These are phyloP conservation scores for Beauveria medogensis DNA, from an alignment of 2,329 filamentous ascomycete genomes.

Conservation along the genomic window DNA sequence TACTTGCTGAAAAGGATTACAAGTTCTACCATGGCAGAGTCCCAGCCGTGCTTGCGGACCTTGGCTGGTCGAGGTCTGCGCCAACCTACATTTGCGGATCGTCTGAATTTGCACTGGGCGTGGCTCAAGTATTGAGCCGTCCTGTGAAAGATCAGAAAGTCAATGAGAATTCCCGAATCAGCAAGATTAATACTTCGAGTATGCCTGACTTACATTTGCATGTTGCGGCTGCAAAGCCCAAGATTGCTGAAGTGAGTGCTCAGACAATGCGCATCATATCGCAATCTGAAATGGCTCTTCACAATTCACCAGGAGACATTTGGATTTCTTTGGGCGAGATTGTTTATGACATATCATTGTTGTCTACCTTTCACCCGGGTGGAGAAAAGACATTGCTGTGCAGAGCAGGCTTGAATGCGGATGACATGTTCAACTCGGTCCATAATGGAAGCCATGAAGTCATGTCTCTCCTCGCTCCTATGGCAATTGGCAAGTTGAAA, in stretches of 20 bases:
- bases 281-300: background rate
- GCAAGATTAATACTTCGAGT: background rate
- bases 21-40: background rate
- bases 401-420: background rate
- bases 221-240: background rate
- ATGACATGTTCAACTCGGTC: constrained; percentile 1
- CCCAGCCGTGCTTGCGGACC: background rate
- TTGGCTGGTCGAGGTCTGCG: background rate
- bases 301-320: background rate
- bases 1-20: background rate
- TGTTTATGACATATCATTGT: background rate
- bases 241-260: background rate
- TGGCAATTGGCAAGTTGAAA: background rate
- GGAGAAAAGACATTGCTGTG: background rate
- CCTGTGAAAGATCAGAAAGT: background rate
- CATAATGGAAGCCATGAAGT: background rate
- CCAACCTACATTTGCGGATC: background rate
- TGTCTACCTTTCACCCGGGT: background rate
- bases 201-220: background rate
- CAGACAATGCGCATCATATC: background rate
- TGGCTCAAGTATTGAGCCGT: background rate
- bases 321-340: background rate
- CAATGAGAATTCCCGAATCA: background rate
- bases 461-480: background rate
- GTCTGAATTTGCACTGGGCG: background rate